Conservation (phyloP, 2,329 filamentous ascomycete species). For the Xylariaceae sp. region DNA sequence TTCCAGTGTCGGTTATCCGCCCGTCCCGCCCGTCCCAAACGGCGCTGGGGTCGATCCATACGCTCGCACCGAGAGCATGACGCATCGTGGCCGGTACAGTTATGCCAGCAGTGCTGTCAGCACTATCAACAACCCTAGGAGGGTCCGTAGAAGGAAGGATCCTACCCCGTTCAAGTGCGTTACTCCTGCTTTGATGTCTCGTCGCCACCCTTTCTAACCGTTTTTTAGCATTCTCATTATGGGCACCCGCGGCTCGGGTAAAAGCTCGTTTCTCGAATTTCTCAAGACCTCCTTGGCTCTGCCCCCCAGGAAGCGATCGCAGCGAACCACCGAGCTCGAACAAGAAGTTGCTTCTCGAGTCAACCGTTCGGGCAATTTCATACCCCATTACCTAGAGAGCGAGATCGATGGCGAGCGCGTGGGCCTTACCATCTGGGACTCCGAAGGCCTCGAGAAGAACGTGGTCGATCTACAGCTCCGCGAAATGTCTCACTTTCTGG, state of each 20-base stretch:
- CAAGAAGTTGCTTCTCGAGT: slow-evolving; percentile 49
- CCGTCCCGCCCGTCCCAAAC: slow-evolving; percentile 55
- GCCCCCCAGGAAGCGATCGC: slow-evolving; percentile 68
- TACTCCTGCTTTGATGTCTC: not conserved
- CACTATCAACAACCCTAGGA: slow-evolving; percentile 85
- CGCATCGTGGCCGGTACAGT: slow-evolving; percentile 89
- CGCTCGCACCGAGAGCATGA: slow-evolving; percentile 86
- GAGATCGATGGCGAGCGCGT: slow-evolving; percentile 89
- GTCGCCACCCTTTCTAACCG: slow-evolving; percentile 9
- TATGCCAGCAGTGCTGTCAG: slow-evolving; percentile 89
- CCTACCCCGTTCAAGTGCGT: slow-evolving; percentile 97
- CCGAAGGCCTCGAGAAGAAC: slow-evolving; percentile 87
- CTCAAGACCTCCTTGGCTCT: slow-evolving; percentile 78
- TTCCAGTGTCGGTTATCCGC: slow-evolving; percentile 46
- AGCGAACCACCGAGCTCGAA: slow-evolving; percentile 37
- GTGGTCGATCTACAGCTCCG: slow-evolving; percentile 90
- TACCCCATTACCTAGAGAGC: slow-evolving; percentile 84
- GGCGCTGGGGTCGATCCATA: slow-evolving; percentile 66
- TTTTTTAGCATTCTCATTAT: slow-evolving; percentile 72
- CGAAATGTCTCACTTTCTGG: slow-evolving; percentile 84
- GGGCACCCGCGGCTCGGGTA: slow-evolving; percentile 79
- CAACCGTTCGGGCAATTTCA: slow-evolving; percentile 62
- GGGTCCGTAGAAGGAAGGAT: slow-evolving; percentile 90
- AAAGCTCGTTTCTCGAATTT: slow-evolving; percentile 95
- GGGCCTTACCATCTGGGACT: slow-evolving; percentile 93